These are phyloP conservation scores for Trametes gibbosa DNA, from an alignment of 768 basidiomycete species.

Conservation along the genomic window DNA sequence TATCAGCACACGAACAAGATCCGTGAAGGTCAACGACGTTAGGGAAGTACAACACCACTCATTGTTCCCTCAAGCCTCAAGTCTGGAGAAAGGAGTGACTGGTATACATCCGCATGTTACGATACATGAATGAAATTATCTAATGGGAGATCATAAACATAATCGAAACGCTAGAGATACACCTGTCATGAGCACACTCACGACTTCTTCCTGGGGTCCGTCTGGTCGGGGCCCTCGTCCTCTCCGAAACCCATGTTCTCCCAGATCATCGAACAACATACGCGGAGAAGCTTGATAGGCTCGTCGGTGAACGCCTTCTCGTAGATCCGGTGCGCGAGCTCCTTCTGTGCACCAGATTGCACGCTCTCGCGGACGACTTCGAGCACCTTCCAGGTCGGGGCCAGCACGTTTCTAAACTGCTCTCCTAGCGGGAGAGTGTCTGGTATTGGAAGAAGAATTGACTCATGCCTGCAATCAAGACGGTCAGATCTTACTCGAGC, in stretches of 20 bases:
- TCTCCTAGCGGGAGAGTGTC: conserved; percentile 54
- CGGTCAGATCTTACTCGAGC: background rate
- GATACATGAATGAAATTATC: background rate
- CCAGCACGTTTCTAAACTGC: conserved; percentile 52
- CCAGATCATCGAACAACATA: conserved; percentile 40
- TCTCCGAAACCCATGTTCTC: conserved; percentile 24
- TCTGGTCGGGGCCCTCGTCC: background rate
- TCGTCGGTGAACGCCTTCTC: conserved; percentile 64
- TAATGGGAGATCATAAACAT: background rate
- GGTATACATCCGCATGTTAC: background rate
- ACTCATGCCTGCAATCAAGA: conserved; percentile 24
- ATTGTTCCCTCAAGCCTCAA: too few species aligned
- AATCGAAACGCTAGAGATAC: background rate
- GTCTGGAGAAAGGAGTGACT: too few species aligned
- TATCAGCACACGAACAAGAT: too few species aligned
- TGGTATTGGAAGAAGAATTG: conserved; percentile 58
- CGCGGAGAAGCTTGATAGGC: conserved; percentile 46
- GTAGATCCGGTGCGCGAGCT: conserved; percentile 57
- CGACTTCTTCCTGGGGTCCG: conserved; percentile 1
- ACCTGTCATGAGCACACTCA: background rate
- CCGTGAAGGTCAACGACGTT: too few species aligned
- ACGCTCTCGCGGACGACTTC: conserved; percentile 52
- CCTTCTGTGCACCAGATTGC: conserved; percentile 52
- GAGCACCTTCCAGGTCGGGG: conserved; percentile 53
- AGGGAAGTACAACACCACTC: too few species aligned